Evolutionary conservation across 345 rosid species (phyloP).

Genomic region (Syzygium grande): DNA sequence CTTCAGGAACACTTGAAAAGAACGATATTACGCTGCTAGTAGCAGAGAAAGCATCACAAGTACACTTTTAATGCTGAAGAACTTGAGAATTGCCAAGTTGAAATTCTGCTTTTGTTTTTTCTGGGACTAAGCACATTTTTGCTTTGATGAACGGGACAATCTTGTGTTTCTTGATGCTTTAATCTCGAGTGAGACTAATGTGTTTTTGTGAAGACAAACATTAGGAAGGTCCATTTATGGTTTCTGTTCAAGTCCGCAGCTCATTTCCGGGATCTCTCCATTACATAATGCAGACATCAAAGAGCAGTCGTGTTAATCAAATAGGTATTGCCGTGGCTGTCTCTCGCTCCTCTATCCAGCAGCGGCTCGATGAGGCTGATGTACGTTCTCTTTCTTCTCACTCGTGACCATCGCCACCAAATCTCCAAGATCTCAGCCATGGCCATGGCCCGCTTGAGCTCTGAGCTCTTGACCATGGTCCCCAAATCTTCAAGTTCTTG

Average conservation of each 20-base stretch:
- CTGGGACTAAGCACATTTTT: neutral
- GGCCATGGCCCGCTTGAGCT: neutral
- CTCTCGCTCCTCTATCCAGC: neutral
- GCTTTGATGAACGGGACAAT: neutral
- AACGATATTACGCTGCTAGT: neutral
- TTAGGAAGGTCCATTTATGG: neutral
- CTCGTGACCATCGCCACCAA: neutral
- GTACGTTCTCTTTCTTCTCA: neutral
- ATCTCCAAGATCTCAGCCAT: neutral
- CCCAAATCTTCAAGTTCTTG: neutral
- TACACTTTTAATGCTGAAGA: neutral
- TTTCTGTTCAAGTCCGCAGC: neutral
- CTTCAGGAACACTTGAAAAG: neutral
- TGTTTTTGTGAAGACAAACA: neutral
- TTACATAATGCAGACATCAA: conserved; percentile 11
- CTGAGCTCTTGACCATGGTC: neutral
- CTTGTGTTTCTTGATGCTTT: neutral
- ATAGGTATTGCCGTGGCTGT: neutral
- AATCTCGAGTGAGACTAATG: neutral
- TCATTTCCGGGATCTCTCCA: conserved; percentile 13
- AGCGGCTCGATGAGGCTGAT: neutral
- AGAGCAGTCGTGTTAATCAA: neutral
- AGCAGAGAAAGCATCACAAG: neutral
- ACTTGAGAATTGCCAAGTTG: neutral
- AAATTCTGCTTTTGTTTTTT: neutral